phyloP scores from a whole-genome alignment of 1,284 basidiomycete genomes.

The Veloboletus limbatus region DNA sequence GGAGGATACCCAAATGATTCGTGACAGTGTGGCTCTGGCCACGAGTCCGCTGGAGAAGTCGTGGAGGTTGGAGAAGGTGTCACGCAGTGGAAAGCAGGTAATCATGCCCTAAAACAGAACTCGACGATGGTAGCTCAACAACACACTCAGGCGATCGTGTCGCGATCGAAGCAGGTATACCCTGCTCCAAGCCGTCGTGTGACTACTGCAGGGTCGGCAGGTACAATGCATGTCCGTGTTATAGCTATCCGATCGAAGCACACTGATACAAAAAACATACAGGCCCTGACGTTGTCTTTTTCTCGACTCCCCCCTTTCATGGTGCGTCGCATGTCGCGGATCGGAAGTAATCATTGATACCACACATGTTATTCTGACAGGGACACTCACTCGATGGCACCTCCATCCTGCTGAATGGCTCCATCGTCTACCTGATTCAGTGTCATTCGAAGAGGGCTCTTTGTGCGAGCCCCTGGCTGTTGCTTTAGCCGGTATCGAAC shows the following conservation, averaged over 20 bases:
- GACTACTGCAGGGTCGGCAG: slow-evolving; percentile 55
- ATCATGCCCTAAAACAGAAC: slow-evolving; percentile 2
- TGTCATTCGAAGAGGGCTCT: slow-evolving; percentile 62
- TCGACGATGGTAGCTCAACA: neutral
- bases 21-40: slow-evolving; percentile 56
- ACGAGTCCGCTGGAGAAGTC: slow-evolving; percentile 65
- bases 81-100: slow-evolving; percentile 57
- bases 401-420: slow-evolving; percentile 64
- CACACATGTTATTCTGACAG: slow-evolving; percentile 31
- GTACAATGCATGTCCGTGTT: slow-evolving; percentile 54
- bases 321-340: slow-evolving; percentile 33
- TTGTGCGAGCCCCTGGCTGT: slow-evolving; percentile 63
- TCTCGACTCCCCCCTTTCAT: slow-evolving; percentile 64
- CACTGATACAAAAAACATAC: slow-evolving; percentile 8
- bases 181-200: slow-evolving; percentile 57
- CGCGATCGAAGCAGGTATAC: slow-evolving; percentile 62
- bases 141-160: slow-evolving; percentile 51
- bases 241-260: neutral
- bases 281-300: slow-evolving; percentile 59
- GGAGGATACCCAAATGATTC: neutral
- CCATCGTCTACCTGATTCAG: slow-evolving; percentile 53
- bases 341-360: neutral
- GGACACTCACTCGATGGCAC: slow-evolving; percentile 59
- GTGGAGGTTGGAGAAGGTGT: slow-evolving; percentile 59
- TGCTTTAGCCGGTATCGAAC: slow-evolving; percentile 61